A percentile compares a stretch with the other conserved stretches of the same genome.
Conservation (phyloP, 371 early-diverging fungal genomes). For the Phascolomyces articulosus region DNA sequence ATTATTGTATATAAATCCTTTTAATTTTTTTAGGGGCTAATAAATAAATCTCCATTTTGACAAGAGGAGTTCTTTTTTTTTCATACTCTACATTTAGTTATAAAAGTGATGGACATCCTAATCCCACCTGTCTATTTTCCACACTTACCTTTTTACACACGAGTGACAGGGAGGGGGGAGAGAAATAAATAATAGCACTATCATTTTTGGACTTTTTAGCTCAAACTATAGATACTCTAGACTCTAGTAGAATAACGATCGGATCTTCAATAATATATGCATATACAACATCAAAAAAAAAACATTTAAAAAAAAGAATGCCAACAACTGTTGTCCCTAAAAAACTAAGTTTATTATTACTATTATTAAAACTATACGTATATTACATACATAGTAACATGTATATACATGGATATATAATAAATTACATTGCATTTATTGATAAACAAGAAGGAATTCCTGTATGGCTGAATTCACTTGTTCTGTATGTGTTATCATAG, state of each 20-base stretch:
- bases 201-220: not conserved
- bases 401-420: too few species aligned
- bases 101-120: not conserved
- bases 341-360: not conserved
- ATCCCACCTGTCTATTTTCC: not conserved
- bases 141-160: not conserved
- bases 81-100: not conserved
- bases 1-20: not conserved
- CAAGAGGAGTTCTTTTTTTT: not conserved
- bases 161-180: not conserved
- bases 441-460: not conserved
- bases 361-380: not conserved
- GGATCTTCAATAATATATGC: too few species aligned
- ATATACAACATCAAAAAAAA: too few species aligned
- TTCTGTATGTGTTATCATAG: conserved; percentile 65
- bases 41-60: not conserved
- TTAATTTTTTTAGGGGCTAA: not conserved
- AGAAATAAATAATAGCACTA: not conserved
- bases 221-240: too few species aligned
- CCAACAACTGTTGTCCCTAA: not conserved
- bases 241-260: too few species aligned
- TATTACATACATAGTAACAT: too few species aligned
- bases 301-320: not conserved
- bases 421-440: too few species aligned
- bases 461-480: conserved; percentile 7